Evolutionary conservation across 176 grass and related monocot species (phyloP).

Genomic region (Olyra latifolia): DNA sequence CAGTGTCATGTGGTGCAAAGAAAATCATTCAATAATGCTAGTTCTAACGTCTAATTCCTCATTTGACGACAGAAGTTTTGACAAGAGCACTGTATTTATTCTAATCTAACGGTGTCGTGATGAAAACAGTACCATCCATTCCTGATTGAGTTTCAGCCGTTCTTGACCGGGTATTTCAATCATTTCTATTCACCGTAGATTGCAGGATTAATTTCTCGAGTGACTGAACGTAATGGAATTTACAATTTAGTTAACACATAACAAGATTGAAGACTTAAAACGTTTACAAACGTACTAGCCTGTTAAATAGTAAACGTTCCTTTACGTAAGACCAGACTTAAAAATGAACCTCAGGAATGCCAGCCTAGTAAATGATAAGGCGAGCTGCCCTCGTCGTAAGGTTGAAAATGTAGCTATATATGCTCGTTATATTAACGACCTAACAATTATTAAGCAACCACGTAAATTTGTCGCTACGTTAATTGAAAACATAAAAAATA

Average conservation of each 20-base stretch:
- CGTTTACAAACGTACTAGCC: not conserved
- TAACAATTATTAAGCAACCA: not conserved
- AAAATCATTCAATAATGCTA: not conserved
- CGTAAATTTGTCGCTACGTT: too few relatives aligned
- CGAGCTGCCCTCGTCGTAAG: not conserved
- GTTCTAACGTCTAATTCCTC: not conserved
- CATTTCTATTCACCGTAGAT: not conserved
- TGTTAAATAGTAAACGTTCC: too few relatives aligned
- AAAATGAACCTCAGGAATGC: too few relatives aligned
- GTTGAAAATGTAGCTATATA: not conserved
- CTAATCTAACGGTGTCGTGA: not conserved
- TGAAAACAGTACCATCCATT: not conserved
- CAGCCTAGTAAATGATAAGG: not conserved
- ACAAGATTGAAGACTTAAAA: not conserved
- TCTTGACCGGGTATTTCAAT: conserved; percentile 1
- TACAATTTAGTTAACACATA: not conserved
- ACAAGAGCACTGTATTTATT: not conserved
- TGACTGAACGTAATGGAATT: not conserved
- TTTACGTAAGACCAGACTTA: too few relatives aligned
- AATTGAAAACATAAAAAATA: not conserved
- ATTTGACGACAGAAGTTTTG: not conserved
- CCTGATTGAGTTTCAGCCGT: conserved; percentile 3
- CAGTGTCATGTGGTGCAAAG: not conserved
- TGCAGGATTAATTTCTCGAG: not conserved
- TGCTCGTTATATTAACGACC: not conserved